Percentiles rank a stretch among this genome's conserved stretches.
Evolutionary conservation across 1,139 yeast species (phyloP).

Genomic region (Magnusiomyces sp.): DNA sequence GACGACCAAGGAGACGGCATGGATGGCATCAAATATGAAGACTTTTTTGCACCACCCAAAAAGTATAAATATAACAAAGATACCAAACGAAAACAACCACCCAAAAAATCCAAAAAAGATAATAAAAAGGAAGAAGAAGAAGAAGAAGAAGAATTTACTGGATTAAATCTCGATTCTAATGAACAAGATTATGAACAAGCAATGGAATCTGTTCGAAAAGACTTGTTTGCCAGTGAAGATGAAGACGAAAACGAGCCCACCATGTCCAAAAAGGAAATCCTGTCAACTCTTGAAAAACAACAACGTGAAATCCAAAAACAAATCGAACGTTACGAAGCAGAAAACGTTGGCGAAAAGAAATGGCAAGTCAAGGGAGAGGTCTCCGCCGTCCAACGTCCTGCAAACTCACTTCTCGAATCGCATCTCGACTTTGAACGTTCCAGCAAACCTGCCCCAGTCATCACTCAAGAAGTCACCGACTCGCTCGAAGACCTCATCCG

Average conservation of each 20-base stretch:
- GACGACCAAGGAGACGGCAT: constrained; percentile 20
- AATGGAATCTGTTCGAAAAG: constrained; percentile 47
- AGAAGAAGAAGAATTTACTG: constrained; percentile 44
- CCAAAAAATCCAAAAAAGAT: constrained; percentile 11
- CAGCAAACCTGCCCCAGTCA: constrained; percentile 83
- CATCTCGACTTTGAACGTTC: constrained; percentile 68
- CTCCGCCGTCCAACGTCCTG: constrained; percentile 68
- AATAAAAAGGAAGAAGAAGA: constrained; percentile 25
- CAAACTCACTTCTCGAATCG: constrained; percentile 60
- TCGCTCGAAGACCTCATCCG: constrained; percentile 81
- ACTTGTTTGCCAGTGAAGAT: constrained; percentile 44
- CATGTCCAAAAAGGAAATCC: constrained; percentile 31
- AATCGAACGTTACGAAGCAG: constrained; percentile 71
- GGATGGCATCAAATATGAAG: constrained; percentile 26
- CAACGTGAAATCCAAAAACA: constrained; percentile 70
- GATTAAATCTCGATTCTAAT: constrained; percentile 55
- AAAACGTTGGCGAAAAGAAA: constrained; percentile 79
- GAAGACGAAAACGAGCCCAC: constrained; percentile 33
- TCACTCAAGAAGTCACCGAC: constrained; percentile 82
- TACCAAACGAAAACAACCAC: constrained; percentile 17
- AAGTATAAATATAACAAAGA: constrained; percentile 15
- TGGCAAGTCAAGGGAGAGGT: constrained; percentile 97
- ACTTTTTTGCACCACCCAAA: constrained; percentile 35
- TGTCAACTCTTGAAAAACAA: constrained; percentile 79
- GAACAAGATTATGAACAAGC: constrained; percentile 44